Conservation (phyloP, 768 basidiomycete genomes). For the Boletus fagicola region DNA sequence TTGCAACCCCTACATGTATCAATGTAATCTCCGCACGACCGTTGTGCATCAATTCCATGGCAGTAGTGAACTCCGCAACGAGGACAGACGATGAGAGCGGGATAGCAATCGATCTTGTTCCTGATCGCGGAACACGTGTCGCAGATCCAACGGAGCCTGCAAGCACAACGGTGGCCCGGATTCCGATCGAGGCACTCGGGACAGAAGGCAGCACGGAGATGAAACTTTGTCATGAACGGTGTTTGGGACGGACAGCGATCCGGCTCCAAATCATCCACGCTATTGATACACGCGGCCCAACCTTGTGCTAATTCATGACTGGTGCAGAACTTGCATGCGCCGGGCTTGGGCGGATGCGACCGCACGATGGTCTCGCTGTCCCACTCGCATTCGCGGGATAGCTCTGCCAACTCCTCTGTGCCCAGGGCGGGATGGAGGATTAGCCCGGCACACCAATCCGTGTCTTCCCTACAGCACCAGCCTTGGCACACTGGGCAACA, state of each 20-base stretch:
- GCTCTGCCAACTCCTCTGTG: conserved; percentile 2
- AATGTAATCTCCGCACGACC: neutral
- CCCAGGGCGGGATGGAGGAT: conserved; percentile 7
- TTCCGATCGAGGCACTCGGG: conserved; percentile 2
- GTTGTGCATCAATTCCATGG: rapidly evolving
- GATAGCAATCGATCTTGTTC: neutral
- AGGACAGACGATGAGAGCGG: conserved; percentile 11
- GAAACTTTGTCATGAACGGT: neutral
- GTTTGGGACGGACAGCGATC: conserved; percentile 12
- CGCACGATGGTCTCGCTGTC: conserved; percentile 13
- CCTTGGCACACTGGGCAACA: conserved; percentile 3
- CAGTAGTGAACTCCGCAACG: conserved; percentile 15
- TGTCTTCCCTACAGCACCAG: conserved; percentile 17
- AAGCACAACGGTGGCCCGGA: conserved; percentile 1
- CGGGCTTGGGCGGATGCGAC: conserved; percentile 14
- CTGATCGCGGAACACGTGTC: neutral
- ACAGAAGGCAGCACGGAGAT: neutral
- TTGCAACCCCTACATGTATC: conserved; percentile 10
- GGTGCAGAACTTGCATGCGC: conserved; percentile 6
- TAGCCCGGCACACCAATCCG: conserved; percentile 16
- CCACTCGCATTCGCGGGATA: conserved; percentile 4
- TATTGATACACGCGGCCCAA: conserved; percentile 3
- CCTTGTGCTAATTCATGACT: neutral
- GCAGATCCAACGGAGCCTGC: conserved; percentile 4
- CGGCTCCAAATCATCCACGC: rapidly evolving